Evolutionary conservation across 2,329 filamentous ascomycete species (phyloP), one percentile per base, ranked within the genome.

Genomic region (Aspergillus transmontanensis): DNA sequence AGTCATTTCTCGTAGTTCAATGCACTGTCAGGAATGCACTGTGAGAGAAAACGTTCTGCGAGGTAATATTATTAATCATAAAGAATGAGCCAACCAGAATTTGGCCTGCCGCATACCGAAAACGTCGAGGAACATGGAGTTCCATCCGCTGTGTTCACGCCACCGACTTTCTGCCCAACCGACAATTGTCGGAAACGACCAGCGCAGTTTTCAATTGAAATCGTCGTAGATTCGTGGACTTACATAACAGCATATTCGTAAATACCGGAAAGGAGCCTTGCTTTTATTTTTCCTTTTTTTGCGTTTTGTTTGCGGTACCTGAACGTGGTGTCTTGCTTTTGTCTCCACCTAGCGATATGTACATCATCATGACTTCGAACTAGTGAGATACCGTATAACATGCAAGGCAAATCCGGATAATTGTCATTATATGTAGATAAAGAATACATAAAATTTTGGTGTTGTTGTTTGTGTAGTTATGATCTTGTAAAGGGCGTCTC

Each of bases 131-230:
- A 55, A 54, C 50, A 54, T 50, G 50, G 32, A 32, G 50, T 53
- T 54, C 51, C 36, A 41, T 41, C 39, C 6, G 16, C 16, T 41
- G n/a, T 39, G 51, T 55, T 55, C 32, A 55, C 32, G 51, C 51
- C 51, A 55, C 32, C 51, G 26, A 55, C n/a, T 55, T 39, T 55
- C 51, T 55, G 51, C 51, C 51, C 51, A 55, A 55, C 51, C 32
- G 32, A 55, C 12, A 39, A 55, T 19, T 28, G 3, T 53, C 12
- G 32, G 11, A 39, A 39, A 39, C 28, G 28, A n/a, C 23, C 26
- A 21, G 19, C 4, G 14, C 48, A 34, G 14, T 9, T 34, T 11
- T 39, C 11, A 39, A 26, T 55, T 39, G 12, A n/a, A 36, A 36
- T 19, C 3, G 21, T 12, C n/a, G 11, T 45, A 12, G 16, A 14